phyloP scores from a whole-genome alignment of 106 monocot genomes.

The Allium cepa region DNA sequence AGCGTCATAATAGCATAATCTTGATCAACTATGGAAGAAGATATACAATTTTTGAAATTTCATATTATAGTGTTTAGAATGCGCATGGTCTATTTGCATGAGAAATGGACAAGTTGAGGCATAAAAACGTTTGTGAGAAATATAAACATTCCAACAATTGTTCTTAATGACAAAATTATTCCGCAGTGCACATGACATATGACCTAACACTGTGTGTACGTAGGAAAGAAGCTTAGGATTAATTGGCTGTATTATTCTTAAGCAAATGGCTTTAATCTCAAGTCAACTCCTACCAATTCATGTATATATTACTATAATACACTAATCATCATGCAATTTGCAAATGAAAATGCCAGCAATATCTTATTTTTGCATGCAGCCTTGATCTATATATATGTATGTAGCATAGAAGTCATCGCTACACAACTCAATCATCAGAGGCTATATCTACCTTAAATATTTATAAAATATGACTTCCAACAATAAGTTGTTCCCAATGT shows the following conservation, averaged over 20 bases:
- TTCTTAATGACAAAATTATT: no score
- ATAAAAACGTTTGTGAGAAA: no score
- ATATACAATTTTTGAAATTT: no score
- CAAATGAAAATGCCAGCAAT: not conserved
- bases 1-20: no score
- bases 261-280: not conserved
- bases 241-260: not conserved
- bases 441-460: not conserved
- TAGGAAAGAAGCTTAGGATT: no score
- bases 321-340: not conserved
- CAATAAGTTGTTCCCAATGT: no score
- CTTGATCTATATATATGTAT: slow-evolving; percentile 1
- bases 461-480: slow-evolving; percentile 11
- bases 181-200: not conserved
- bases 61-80: no score
- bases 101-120: no score
- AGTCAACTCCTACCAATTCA: not conserved
- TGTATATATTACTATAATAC: not conserved
- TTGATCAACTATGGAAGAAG: no score
- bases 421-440: not conserved
- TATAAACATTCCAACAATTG: no score
- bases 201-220: not conserved
- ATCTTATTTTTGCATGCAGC: not conserved
- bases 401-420: not conserved
- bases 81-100: no score